Conservation (phyloP, 495 filamentous ascomycete species). For the Aspergillus biplanus region DNA sequence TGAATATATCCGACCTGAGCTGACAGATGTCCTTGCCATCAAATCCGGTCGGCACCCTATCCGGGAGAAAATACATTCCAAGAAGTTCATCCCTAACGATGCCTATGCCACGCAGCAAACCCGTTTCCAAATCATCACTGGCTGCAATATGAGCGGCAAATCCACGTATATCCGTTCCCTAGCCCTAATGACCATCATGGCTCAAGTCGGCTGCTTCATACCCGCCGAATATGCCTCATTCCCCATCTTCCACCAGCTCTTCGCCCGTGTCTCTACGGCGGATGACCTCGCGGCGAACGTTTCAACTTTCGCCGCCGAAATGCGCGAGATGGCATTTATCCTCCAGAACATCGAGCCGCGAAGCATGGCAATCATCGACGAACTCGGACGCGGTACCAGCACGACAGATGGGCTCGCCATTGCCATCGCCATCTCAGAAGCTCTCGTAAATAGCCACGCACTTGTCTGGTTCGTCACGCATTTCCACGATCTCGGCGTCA, state of each 20-base stretch:
- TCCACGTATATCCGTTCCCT: slow-evolving; percentile 91
- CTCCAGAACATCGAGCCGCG: slow-evolving; percentile 72
- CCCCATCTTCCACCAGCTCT: slow-evolving; percentile 79
- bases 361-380: slow-evolving; percentile 87
- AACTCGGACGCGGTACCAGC: slow-evolving; percentile 90
- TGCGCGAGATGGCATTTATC: slow-evolving; percentile 95
- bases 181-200: slow-evolving; percentile 86
- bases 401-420: slow-evolving; percentile 86
- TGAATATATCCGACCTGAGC: slow-evolving; percentile 80
- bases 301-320: slow-evolving; percentile 91
- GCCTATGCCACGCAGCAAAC: slow-evolving; percentile 77
- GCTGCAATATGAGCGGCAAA: slow-evolving; percentile 99
- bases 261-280: slow-evolving; percentile 82
- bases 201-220: slow-evolving; percentile 89
- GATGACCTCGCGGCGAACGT: slow-evolving; percentile 91
- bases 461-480: slow-evolving; percentile 94
- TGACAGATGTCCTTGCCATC: slow-evolving; percentile 76
- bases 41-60: slow-evolving; percentile 85
- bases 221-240: slow-evolving; percentile 84
- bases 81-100: slow-evolving; percentile 83
- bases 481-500: slow-evolving; percentile 78
- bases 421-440: slow-evolving; percentile 87
- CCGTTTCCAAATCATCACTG: slow-evolving; percentile 91
- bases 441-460: slow-evolving; percentile 73
- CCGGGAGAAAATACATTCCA: slow-evolving; percentile 68